phyloP scores from a whole-genome alignment of 805 yeast genomes.

The Saccharomycopsis selenospora region DNA sequence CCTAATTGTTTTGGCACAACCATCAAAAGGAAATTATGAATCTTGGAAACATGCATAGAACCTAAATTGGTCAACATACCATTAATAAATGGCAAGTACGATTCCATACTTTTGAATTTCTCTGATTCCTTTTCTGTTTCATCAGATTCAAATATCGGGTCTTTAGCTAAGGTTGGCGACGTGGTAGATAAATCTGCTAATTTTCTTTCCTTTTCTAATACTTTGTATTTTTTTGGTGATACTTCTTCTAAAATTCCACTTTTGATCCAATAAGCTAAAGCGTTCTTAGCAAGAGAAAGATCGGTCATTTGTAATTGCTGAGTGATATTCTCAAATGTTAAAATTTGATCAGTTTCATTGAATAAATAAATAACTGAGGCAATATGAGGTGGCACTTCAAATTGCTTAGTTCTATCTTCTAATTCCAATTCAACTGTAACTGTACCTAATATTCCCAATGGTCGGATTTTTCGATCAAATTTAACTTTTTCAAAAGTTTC shows the following conservation, averaged over 20 bases:
- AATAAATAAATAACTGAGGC: slow-evolving; percentile 57
- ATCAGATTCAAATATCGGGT: slow-evolving; percentile 23
- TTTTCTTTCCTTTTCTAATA: slow-evolving; percentile 33
- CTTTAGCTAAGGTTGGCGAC: not conserved
- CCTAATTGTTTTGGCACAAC: slow-evolving; percentile 46
- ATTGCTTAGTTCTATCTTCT: slow-evolving; percentile 34
- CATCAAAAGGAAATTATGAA: slow-evolving; percentile 47
- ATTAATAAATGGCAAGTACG: slow-evolving; percentile 41
- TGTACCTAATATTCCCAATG: slow-evolving; percentile 53
- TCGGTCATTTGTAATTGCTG: slow-evolving; percentile 36
- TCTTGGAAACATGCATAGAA: slow-evolving; percentile 38
- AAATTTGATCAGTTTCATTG: slow-evolving; percentile 22
- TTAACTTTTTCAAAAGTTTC: slow-evolving; percentile 37
- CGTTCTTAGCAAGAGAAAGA: slow-evolving; percentile 30
- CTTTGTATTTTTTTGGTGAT: slow-evolving; percentile 31
- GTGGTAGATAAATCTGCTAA: not conserved
- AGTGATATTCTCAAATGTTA: slow-evolving; percentile 31
- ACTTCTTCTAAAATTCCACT: slow-evolving; percentile 44
- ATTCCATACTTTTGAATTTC: slow-evolving; percentile 15
- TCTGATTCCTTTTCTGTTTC: slow-evolving; percentile 29
- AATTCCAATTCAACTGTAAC: slow-evolving; percentile 55
- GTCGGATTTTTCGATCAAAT: slow-evolving; percentile 50
- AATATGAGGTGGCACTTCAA: slow-evolving; percentile 58
- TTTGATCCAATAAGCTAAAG: slow-evolving; percentile 57
- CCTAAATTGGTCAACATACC: slow-evolving; percentile 57